phyloP scores from a whole-genome alignment of 495 filamentous ascomycete genomes.

The Apodospora peruviana region DNA sequence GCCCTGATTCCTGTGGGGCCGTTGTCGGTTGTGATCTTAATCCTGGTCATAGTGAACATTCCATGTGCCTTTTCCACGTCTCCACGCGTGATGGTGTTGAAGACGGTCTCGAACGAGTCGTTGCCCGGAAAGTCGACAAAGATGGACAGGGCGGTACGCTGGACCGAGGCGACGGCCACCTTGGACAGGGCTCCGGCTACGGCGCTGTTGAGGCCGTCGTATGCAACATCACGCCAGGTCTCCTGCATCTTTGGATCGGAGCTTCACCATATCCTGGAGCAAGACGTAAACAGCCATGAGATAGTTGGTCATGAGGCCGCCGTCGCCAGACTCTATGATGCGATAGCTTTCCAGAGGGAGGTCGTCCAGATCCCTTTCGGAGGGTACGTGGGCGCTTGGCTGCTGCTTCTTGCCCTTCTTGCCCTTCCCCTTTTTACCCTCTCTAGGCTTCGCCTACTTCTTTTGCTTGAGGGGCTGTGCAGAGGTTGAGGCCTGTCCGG shows the following conservation, averaged over 20 bases:
- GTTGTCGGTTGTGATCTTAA: too few species aligned
- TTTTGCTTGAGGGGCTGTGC: constrained; percentile 2
- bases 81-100: not conserved
- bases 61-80: too few species aligned
- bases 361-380: constrained; percentile 1
- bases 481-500: not conserved
- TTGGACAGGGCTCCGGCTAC: constrained; percentile 40
- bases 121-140: constrained; percentile 37
- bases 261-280: constrained; percentile 22
- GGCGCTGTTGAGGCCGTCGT: constrained; percentile 38
- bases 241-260: constrained; percentile 33
- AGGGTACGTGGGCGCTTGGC: not conserved
- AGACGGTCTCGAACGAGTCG: not conserved
- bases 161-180: constrained; percentile 33
- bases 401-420: constrained; percentile 30
- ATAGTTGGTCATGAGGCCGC: constrained; percentile 26
- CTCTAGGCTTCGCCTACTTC: constrained; percentile 11
- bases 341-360: constrained; percentile 39
- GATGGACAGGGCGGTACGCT: constrained; percentile 24
- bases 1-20: too few species aligned
- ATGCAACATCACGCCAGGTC: constrained; percentile 42
- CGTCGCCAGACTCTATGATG: constrained; percentile 29
- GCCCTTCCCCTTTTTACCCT: constrained; percentile 25
- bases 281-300: constrained; percentile 34
- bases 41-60: too few species aligned